Percentiles rank a stretch among this genome's conserved stretches.
These are phyloP conservation scores for Hypoxylon fuscum DNA, from an alignment of 495 filamentous ascomycete species.

Conservation along the genomic window DNA sequence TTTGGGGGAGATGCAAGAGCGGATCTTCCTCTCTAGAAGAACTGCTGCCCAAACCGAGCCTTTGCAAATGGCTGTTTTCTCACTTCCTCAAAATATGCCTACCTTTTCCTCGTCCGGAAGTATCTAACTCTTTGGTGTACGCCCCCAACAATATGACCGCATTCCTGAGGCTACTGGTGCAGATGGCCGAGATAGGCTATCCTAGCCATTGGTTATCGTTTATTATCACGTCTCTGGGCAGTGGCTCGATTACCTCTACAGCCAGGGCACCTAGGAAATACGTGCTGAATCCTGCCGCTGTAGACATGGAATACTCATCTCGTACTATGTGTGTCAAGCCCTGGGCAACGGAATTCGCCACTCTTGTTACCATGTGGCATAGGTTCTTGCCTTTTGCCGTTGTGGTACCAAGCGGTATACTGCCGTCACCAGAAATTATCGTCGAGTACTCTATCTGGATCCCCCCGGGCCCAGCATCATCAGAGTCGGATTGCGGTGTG, in stretches of 20 bases:
- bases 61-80: constrained; percentile 45
- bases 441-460: constrained; percentile 41
- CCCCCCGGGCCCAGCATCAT: background rate
- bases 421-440: constrained; percentile 37
- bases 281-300: constrained; percentile 9
- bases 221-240: constrained; percentile 37
- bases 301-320: constrained; percentile 26
- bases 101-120: constrained; percentile 38
- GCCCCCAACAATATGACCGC: constrained; percentile 45
- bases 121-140: too few relatives aligned
- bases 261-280: constrained; percentile 36
- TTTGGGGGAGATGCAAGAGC: constrained; percentile 29
- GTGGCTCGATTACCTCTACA: constrained; percentile 41
- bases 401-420: constrained; percentile 21
- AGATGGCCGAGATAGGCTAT: constrained; percentile 47
- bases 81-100: constrained; percentile 50
- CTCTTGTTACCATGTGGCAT: constrained; percentile 42
- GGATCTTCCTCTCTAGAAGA: constrained; percentile 15
- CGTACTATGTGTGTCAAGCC: constrained; percentile 36
- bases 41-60: constrained; percentile 28
- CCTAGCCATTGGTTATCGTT: constrained; percentile 49
- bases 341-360: constrained; percentile 46
- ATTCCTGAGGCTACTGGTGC: constrained; percentile 43
- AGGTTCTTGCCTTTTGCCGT: constrained; percentile 43
- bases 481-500: constrained; percentile 2